phyloP scores from a whole-genome alignment of 192 early-diverging fungal species.

The Backusella macrospora region DNA sequence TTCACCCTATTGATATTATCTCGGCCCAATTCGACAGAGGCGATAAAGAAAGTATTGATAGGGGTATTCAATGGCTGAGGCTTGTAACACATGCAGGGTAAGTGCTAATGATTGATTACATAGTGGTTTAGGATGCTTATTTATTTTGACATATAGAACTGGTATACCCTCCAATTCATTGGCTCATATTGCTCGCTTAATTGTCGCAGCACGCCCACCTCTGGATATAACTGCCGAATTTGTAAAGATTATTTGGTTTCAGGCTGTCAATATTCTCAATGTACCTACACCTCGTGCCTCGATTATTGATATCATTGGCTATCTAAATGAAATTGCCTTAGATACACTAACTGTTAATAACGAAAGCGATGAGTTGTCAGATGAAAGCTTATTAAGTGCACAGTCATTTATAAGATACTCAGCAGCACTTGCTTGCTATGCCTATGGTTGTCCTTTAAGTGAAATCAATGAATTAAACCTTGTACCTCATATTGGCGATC shows the following conservation, averaged over 20 bases:
- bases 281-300: conserved; percentile 26
- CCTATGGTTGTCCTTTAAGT: conserved; percentile 42
- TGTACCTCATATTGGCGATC: conserved; percentile 35
- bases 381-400: conserved; percentile 29
- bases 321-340: conserved; percentile 37
- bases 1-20: conserved; percentile 33
- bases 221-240: conserved; percentile 34
- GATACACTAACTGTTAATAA: conserved; percentile 32
- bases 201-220: conserved; percentile 25
- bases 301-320: conserved; percentile 38
- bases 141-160: conserved; percentile 28
- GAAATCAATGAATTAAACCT: conserved; percentile 42
- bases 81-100: conserved; percentile 45
- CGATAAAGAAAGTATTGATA: conserved; percentile 29
- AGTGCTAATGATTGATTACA: neutral
- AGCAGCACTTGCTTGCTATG: conserved; percentile 43
- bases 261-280: conserved; percentile 38
- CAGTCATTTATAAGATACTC: conserved; percentile 50
- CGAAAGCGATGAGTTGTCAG: conserved; percentile 21
- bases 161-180: conserved; percentile 39
- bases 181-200: conserved; percentile 34
- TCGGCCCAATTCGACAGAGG: conserved; percentile 28
- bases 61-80: conserved; percentile 44
- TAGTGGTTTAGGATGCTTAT: neutral
- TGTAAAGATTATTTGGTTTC: conserved; percentile 47